phyloP scores from a whole-genome alignment of 805 yeast species.

The Schizosaccharomyces japonicus region DNA sequence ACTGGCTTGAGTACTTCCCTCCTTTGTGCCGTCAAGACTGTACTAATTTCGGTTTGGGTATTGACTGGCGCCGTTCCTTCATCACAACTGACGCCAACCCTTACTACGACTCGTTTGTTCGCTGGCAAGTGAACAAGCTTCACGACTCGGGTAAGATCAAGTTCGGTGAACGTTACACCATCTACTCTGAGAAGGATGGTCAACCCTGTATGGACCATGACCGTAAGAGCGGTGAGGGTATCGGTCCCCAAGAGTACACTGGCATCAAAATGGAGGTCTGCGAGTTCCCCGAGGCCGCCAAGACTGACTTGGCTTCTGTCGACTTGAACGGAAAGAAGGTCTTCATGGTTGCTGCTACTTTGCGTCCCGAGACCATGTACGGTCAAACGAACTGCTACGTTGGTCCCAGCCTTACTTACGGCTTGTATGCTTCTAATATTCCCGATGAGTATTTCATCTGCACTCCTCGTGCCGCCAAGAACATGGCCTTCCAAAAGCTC shows the following conservation, averaged over 20 bases:
- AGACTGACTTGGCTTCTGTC: constrained; percentile 21
- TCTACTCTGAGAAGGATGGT: constrained; percentile 91
- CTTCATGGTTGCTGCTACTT: constrained; percentile 80
- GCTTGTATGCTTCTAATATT: constrained; percentile 66
- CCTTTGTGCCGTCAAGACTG: constrained; percentile 68
- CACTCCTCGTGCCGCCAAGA: constrained; percentile 87
- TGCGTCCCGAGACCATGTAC: constrained; percentile 96
- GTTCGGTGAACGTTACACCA: constrained; percentile 94
- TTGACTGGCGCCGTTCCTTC: constrained; percentile 94
- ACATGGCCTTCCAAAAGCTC: constrained; percentile 84
- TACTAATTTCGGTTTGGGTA: constrained; percentile 62
- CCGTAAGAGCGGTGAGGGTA: constrained; percentile 91
- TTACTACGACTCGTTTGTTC: constrained; percentile 77
- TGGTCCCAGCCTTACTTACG: constrained; percentile 79
- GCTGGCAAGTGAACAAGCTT: constrained; percentile 88
- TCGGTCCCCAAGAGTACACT: constrained; percentile 84
- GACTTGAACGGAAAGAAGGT: constrained; percentile 32
- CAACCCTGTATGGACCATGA: constrained; percentile 99
- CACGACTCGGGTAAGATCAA: constrained; percentile 73
- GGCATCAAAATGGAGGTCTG: constrained; percentile 65
- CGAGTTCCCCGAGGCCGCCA: constrained; percentile 34
- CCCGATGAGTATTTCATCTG: constrained; percentile 51
- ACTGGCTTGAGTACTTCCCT: constrained; percentile 86
- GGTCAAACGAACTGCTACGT: constrained; percentile 97
- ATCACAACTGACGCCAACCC: constrained; percentile 90